Evolutionary conservation across 2,329 filamentous ascomycete species (phyloP).

Genomic region (Aspergillus versicolor): DNA sequence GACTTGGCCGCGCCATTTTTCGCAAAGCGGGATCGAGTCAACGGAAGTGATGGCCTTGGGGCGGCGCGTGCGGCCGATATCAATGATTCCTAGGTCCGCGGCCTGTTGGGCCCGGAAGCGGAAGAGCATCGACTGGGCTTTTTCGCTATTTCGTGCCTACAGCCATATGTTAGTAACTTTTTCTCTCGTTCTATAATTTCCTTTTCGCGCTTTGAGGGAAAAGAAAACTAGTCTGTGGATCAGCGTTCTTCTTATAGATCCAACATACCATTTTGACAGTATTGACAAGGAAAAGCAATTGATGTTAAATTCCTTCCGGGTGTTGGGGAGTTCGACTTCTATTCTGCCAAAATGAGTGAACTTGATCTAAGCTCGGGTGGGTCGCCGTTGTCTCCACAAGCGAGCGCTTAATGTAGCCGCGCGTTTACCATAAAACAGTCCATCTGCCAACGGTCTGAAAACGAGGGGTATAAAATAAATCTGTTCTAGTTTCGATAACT

Average conservation of each 20-base stretch:
- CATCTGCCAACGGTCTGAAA: neutral
- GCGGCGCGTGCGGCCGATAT: slow-evolving; percentile 82
- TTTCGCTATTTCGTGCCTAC: slow-evolving; percentile 94
- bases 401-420: slow-evolving; percentile 28
- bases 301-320: slow-evolving; percentile 4
- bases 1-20: slow-evolving; percentile 98
- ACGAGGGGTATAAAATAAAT: neutral
- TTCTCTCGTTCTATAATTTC: neutral
- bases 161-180: slow-evolving; percentile 18
- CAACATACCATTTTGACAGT: slow-evolving; percentile 31
- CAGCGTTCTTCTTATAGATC: neutral
- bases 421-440: slow-evolving; percentile 14
- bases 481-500: neutral
- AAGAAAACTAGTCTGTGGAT: neutral
- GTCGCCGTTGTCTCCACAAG: slow-evolving; percentile 19
- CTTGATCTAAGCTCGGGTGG: slow-evolving; percentile 23
- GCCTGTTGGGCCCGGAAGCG: slow-evolving; percentile 98
- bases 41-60: slow-evolving; percentile 89
- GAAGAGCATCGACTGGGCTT: slow-evolving; percentile 99
- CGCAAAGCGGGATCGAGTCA: slow-evolving; percentile 78
- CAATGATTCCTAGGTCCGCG: slow-evolving; percentile 92
- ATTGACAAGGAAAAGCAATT: slow-evolving; percentile 18
- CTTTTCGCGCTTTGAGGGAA: neutral
- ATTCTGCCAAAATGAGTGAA: slow-evolving; percentile 19
- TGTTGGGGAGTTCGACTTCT: slow-evolving; percentile 18